These are phyloP conservation scores for Fraxinus quadrangulata DNA, from an alignment of 257 asterid species.

Conservation along the genomic window DNA sequence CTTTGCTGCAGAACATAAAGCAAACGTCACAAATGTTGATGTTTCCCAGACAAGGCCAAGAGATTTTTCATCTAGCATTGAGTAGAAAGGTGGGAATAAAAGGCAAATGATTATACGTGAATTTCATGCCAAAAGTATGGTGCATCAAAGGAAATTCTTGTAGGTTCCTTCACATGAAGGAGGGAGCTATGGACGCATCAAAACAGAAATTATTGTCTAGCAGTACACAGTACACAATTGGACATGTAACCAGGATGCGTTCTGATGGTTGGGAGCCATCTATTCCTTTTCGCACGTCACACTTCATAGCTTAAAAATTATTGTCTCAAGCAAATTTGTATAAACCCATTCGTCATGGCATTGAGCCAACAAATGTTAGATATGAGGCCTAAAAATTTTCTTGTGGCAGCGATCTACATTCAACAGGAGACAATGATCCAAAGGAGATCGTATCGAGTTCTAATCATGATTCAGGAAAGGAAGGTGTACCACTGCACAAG, in stretches of 20 bases:
- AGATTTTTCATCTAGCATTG: conserved; percentile 47
- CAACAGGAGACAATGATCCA: not conserved
- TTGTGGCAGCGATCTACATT: conserved; percentile 35
- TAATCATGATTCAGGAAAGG: conserved; percentile 25
- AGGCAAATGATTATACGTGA: conserved; percentile 57
- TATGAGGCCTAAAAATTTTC: conserved; percentile 37
- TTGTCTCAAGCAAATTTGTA: conserved; percentile 46
- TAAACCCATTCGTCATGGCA: conserved; percentile 46
- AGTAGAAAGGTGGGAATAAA: conserved; percentile 48
- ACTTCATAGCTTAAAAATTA: conserved; percentile 46
- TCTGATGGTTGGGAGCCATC: conserved; percentile 73
- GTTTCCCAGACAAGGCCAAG: conserved; percentile 46
- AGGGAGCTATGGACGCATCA: conserved; percentile 40
- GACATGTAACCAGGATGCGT: conserved; percentile 28
- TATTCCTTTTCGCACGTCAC: conserved; percentile 63
- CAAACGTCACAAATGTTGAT: not conserved
- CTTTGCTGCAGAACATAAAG: too few species aligned
- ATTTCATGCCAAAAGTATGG: conserved; percentile 82
- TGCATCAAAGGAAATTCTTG: conserved; percentile 83
- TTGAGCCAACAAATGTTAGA: conserved; percentile 36
- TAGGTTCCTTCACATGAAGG: conserved; percentile 72
- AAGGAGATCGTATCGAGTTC: conserved; percentile 34
- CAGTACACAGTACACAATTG: conserved; percentile 34
- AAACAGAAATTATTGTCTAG: conserved; percentile 15
- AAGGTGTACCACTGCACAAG: conserved; percentile 33